phyloP scores from a whole-genome alignment of 83 land plant genomes.

The Picea abies region DNA sequence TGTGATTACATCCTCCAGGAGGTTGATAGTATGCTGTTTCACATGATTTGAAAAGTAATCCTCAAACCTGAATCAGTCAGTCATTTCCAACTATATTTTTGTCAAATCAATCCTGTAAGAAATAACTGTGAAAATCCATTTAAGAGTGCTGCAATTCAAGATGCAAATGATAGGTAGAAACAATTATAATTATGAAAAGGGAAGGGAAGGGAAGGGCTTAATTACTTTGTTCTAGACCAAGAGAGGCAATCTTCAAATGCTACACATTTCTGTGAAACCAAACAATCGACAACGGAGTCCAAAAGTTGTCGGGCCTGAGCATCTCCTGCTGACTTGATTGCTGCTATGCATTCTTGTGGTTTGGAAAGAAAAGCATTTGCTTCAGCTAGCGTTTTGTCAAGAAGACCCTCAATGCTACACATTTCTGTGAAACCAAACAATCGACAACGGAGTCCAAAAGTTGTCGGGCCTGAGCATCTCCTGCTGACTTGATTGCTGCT shows the following conservation, averaged over 20 bases:
- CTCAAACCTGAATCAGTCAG: slow-evolving; percentile 64
- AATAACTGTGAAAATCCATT: too few relatives aligned
- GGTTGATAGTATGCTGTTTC: slow-evolving; percentile 85
- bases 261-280: slow-evolving; percentile 71
- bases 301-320: slow-evolving; percentile 83
- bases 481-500: slow-evolving; percentile 68
- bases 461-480: slow-evolving; percentile 91
- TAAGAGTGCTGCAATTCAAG: too few relatives aligned
- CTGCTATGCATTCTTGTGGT: slow-evolving; percentile 59
- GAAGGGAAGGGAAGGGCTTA: background rate
- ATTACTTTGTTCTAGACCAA: slow-evolving; percentile 82
- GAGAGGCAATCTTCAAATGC: slow-evolving; percentile 79
- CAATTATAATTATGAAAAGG: too few relatives aligned
- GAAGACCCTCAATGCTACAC: slow-evolving; percentile 68
- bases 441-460: slow-evolving; percentile 79
- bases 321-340: slow-evolving; percentile 84
- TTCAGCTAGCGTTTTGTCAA: slow-evolving; percentile 91
- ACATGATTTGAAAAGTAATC: slow-evolving; percentile 86
- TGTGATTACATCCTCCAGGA: slow-evolving; percentile 85
- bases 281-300: slow-evolving; percentile 84
- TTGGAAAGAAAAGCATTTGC: slow-evolving; percentile 71
- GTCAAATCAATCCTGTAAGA: too few relatives aligned
- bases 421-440: slow-evolving; percentile 78
- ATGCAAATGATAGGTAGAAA: too few relatives aligned
- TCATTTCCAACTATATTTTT: too few relatives aligned